These are phyloP conservation scores for Suhomyces bokatorum DNA, from an alignment of 1,139 yeast species.

Conservation along the genomic window DNA sequence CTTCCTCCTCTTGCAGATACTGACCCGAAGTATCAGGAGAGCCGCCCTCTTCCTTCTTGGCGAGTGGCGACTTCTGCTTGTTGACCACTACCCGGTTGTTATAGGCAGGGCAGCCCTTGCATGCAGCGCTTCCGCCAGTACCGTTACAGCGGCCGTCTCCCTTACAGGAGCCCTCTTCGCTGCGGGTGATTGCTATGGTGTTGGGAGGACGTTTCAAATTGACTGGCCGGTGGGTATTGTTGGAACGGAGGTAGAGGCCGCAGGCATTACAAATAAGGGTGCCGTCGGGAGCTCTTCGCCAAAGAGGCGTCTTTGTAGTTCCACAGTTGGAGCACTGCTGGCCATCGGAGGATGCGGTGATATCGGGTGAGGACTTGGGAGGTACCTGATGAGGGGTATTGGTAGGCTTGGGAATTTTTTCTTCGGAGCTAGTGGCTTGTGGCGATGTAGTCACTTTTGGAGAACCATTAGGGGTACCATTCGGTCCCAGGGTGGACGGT, in stretches of 20 bases:
- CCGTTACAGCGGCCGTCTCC: constrained; percentile 89
- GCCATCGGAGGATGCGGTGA: constrained; percentile 23
- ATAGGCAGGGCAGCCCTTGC: constrained; percentile 81
- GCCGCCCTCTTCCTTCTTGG: not conserved
- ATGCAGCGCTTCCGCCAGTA: constrained; percentile 79
- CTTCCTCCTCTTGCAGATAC: constrained; percentile 3
- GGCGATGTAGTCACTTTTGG: not conserved
- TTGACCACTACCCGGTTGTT: constrained; percentile 60
- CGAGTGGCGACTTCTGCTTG: constrained; percentile 11
- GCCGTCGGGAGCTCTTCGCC: constrained; percentile 70
- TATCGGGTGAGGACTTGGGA: not conserved
- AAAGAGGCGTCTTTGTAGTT: constrained; percentile 66
- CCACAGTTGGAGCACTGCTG: constrained; percentile 67
- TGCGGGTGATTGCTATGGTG: constrained; percentile 45
- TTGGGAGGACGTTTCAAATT: constrained; percentile 69
- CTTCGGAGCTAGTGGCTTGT: not conserved
- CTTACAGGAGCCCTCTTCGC: constrained; percentile 63
- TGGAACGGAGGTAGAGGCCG: constrained; percentile 58
- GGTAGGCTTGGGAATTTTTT: not conserved
- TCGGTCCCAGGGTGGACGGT: constrained; percentile 4
- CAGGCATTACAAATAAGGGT: constrained; percentile 72
- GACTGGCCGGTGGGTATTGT: constrained; percentile 55
- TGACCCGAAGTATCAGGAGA: constrained; percentile 8
- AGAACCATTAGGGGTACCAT: not conserved
- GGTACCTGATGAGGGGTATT: constrained; percentile 1